Percentiles rank a stretch among this genome's conserved stretches.
Conservation (phyloP, 2,329 filamentous ascomycete species). For the Microsporum canis region DNA sequence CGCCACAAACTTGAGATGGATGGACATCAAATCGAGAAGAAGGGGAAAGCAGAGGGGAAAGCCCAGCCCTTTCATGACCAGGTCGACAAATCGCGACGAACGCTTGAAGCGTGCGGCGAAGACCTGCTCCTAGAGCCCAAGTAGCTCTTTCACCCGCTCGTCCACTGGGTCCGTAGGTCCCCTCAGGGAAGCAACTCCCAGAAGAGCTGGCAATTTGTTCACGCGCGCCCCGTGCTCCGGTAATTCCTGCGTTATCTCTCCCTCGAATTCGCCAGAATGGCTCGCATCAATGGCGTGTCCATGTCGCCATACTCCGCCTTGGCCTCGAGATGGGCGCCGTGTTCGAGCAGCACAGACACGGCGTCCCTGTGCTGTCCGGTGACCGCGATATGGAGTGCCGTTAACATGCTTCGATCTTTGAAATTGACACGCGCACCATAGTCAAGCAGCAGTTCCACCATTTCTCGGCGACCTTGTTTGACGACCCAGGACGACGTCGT, state of each 20-base stretch:
- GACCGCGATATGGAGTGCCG: slow-evolving; percentile 19
- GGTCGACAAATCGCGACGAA: background rate
- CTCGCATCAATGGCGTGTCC: slow-evolving; percentile 17
- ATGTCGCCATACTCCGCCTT: slow-evolving; percentile 6
- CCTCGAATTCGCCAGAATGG: slow-evolving; percentile 10
- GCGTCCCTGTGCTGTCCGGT: slow-evolving; percentile 13
- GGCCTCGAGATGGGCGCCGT: slow-evolving; percentile 12
- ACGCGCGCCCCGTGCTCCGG: background rate
- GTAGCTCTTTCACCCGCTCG: background rate
- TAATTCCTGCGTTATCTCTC: background rate
- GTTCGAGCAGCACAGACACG: slow-evolving; percentile 15
- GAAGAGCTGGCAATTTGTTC: background rate
- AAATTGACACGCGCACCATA: slow-evolving; percentile 39
- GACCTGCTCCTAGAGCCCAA: background rate
- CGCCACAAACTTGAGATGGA: background rate
- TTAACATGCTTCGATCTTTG: slow-evolving; percentile 17
- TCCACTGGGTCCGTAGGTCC: background rate
- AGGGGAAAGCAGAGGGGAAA: background rate
- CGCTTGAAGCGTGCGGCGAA: background rate
- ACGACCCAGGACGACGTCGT: slow-evolving; percentile 14
- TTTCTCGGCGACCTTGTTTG: background rate
- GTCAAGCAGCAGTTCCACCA: slow-evolving; percentile 28
- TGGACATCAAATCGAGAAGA: background rate
- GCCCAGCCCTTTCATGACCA: background rate
- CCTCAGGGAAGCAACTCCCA: background rate